Evolutionary conservation across 2,329 filamentous ascomycete genomes (phyloP), one percentile per base, ranked within the genome.

Genomic region (Colletotrichum liriopes): DNA sequence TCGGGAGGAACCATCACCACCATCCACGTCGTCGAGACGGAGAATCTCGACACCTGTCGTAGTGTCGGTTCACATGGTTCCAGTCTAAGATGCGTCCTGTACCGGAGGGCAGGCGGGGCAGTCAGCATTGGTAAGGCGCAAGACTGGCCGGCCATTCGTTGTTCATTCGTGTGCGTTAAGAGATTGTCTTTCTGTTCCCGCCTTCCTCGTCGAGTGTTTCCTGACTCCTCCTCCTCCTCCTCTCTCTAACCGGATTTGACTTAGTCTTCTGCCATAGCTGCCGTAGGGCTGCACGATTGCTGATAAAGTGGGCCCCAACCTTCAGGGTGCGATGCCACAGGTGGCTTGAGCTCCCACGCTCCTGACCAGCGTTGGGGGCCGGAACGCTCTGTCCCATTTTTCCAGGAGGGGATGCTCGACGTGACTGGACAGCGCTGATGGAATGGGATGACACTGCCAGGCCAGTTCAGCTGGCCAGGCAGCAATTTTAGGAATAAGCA

Each of bases 241-340:
- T 18, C 35, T 64, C 54, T 5, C 23, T 32, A 60, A 20, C 65
- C n/a, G 14, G 11, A n/a, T 23, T n/a, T 16, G 52, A 26, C 32
- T 37, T 71, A 68, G 68, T 51, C 11, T 29, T 18, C 26, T 49
- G 23, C 11, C 47, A 2, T 51, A 29, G 23, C 26, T 45, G 49
- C 58, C 26, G 58, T 71, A 68, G 68, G 68, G 68, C 68, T 71
- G 68, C 68, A 62, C 68, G 51, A 58, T 54, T 70, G 58, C 68
- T 71, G 68, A 63, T 56, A 52, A 39, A 49, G 51, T 67, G 68
- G 68, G 18, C 16, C 64, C 18, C 39, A 26, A 16, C 5, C 16
- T 43, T n/a, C 37, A 59, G 55, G 55, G n/a, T 43, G 20, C 16
- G 23, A 39, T 39, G 11, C 29, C 35, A 58, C 51, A 32, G 52